These are phyloP conservation scores for Cladorrhinum sp. DNA, from an alignment of 2,329 filamentous ascomycete species.

Conservation along the genomic window DNA sequence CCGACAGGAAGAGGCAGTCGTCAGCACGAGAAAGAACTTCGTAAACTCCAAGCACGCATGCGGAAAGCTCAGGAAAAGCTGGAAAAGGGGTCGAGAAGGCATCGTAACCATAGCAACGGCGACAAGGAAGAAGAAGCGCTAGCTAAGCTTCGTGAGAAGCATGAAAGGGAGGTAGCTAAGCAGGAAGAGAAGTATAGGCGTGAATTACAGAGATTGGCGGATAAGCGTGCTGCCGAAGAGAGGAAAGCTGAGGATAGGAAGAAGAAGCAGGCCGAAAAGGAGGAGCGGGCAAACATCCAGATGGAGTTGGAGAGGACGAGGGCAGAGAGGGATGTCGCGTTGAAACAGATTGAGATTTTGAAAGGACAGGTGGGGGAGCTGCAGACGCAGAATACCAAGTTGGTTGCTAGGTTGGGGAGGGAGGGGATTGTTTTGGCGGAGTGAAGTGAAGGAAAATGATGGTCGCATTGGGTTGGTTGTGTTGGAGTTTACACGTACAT, in stretches of 20 bases:
- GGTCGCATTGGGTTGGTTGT: background rate
- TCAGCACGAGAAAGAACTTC: constrained; percentile 60
- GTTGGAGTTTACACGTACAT: background rate
- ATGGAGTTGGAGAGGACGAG: constrained; percentile 52
- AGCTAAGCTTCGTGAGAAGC: constrained; percentile 60
- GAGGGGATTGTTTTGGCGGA: constrained; percentile 6
- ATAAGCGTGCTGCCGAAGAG: constrained; percentile 60
- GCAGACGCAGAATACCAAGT: constrained; percentile 58
- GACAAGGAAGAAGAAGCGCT: constrained; percentile 48
- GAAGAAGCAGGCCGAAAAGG: constrained; percentile 51
- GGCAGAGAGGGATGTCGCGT: constrained; percentile 51
- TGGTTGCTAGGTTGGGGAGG: constrained; percentile 54
- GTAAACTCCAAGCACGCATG: constrained; percentile 59
- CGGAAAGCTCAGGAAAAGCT: constrained; percentile 63
- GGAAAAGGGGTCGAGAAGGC: constrained; percentile 43
- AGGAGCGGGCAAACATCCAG: constrained; percentile 48
- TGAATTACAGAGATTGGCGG: constrained; percentile 63
- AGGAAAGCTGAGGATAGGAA: constrained; percentile 53
- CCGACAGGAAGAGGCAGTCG: constrained; percentile 24
- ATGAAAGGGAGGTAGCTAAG: constrained; percentile 61
- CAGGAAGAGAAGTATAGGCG: constrained; percentile 64
- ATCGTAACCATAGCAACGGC: constrained; percentile 31
- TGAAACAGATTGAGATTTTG: constrained; percentile 53
- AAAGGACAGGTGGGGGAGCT: constrained; percentile 54
- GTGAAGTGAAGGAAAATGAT: background rate